Evolutionary conservation across 1,139 yeast species (phyloP).

Genomic region (Magnusiomyces sp.): DNA sequence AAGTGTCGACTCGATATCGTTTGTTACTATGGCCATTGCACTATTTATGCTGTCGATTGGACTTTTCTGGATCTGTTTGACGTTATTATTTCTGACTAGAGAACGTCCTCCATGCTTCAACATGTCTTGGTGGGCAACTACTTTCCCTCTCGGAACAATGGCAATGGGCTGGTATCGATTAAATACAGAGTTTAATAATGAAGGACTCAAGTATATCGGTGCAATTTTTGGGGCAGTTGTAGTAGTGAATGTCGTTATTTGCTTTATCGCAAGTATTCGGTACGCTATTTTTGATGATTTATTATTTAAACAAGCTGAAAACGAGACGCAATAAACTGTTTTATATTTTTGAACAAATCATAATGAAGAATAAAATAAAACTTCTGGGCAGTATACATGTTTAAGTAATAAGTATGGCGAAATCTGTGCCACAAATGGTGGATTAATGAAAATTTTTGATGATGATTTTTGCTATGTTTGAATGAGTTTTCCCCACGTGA

Average conservation of each 20-base stretch:
- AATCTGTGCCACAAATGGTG: no score
- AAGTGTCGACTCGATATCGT: constrained; percentile 1
- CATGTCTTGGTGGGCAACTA: constrained; percentile 74
- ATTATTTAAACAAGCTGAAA: constrained; percentile 11
- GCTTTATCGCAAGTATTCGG: constrained; percentile 32
- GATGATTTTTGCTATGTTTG: no score
- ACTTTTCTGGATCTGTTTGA: constrained; percentile 51
- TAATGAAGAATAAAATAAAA: no score
- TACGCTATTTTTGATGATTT: constrained; percentile 21
- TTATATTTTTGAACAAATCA: no score
- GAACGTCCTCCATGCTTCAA: constrained; percentile 39
- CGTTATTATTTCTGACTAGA: constrained; percentile 30
- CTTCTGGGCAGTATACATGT: no score
- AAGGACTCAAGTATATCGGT: constrained; percentile 52
- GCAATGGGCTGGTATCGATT: constrained; percentile 50
- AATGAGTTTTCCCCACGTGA: no score
- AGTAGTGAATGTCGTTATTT: constrained; percentile 33
- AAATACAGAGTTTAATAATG: constrained; percentile 38
- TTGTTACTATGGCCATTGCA: constrained; percentile 29
- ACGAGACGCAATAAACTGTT: no score
- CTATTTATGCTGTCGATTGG: constrained; percentile 53
- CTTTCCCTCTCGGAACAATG: constrained; percentile 88
- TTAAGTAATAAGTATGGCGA: no score
- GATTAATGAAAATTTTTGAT: no score
- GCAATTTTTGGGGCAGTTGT: constrained; percentile 49